Base-by-base conservation (phyloP, 139 green algal species). In the Closterium sp. region DNA sequence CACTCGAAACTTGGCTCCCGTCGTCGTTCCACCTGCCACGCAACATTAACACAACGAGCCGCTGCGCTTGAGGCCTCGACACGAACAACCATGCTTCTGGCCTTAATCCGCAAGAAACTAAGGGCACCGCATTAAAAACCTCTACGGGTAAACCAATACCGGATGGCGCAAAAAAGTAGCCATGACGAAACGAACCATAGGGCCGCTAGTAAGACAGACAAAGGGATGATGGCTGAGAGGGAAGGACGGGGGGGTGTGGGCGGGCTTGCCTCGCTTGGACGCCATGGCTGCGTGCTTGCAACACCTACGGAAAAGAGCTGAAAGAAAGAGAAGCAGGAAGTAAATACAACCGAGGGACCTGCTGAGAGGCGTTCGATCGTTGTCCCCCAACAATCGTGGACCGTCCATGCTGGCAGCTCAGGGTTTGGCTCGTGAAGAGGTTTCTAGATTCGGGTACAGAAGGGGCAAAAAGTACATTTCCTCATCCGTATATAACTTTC, bases 1-100 rank as follows among this genome's bases (percentile, higher is more conserved):
- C 96, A 99, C 99, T 38, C 96, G 94, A 95, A 99, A 99, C 96
- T 99, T 99, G 96, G 99, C 99, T 90, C 98, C 98, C 34, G 94
- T 94, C 23, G 97, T 96, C 91, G 95, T 95, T 92, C 96, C 97
- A 84, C 96, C 93, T 38, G 93, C 94, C 94, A 69, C 90, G 83
- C 30, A n/a, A 92, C 33, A 85, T 12, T 19, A 16, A 76, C 55
- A 76, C 55, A 76, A 16, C 55, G 55, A 16, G 55, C 55, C 55
- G 55, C 55, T 76, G 55, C 55, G 25, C 25, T 76, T 76, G 16
- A 76, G 55, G 25, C 55, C 25, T 76, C 55, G 25, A 16, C 2
- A 3, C 36, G 55, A 25, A 19, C 55, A 76, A 76, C 55, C 12
- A 76, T 2, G 4, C 12, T 76, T 7, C 10, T 76, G 4, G 55